A percentile compares a stretch with the other conserved stretches of the same genome.
Conservation (phyloP, 2,329 filamentous ascomycete genomes). For the Pochonia chlamydosporia region DNA sequence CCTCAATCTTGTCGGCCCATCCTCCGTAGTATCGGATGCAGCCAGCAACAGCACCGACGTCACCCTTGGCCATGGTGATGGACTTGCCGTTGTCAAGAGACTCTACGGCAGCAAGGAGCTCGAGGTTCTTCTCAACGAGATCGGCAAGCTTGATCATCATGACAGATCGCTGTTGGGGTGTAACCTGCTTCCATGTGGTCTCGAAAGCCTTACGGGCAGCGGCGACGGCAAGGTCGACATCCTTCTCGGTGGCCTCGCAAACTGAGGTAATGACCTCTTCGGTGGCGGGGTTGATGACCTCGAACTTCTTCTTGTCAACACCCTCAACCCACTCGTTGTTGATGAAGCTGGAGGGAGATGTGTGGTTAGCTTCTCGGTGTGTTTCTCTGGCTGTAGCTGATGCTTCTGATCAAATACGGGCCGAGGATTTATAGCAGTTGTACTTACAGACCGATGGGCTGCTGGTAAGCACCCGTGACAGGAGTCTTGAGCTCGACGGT, state of each 20-base stretch:
- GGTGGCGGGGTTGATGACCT: constrained; percentile 82
- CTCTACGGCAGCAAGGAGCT: constrained; percentile 75
- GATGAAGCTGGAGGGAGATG: constrained; percentile 61
- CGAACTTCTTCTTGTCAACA: constrained; percentile 83
- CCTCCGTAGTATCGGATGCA: constrained; percentile 72
- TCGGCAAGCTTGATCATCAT: constrained; percentile 73
- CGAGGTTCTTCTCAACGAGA: constrained; percentile 70
- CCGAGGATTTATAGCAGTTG: not conserved
- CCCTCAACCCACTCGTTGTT: constrained; percentile 81
- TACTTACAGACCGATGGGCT: constrained; percentile 57
- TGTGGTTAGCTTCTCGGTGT: not conserved
- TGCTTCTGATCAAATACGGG: not conserved
- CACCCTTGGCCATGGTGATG: constrained; percentile 67
- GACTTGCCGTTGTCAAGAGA: constrained; percentile 86
- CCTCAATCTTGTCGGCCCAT: constrained; percentile 87
- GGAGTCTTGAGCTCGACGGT: constrained; percentile 63
- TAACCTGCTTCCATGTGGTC: constrained; percentile 60
- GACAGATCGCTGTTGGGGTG: constrained; percentile 65
- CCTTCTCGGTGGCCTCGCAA: constrained; percentile 82
- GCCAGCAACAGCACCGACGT: constrained; percentile 61
- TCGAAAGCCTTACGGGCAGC: constrained; percentile 85
- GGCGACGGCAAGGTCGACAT: constrained; percentile 72
- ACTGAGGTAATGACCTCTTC: constrained; percentile 83
- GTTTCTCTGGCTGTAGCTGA: not conserved
- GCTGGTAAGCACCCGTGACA: constrained; percentile 51